phyloP scores from a whole-genome alignment of 306 rosid species.

The Carpinus fangiana region DNA sequence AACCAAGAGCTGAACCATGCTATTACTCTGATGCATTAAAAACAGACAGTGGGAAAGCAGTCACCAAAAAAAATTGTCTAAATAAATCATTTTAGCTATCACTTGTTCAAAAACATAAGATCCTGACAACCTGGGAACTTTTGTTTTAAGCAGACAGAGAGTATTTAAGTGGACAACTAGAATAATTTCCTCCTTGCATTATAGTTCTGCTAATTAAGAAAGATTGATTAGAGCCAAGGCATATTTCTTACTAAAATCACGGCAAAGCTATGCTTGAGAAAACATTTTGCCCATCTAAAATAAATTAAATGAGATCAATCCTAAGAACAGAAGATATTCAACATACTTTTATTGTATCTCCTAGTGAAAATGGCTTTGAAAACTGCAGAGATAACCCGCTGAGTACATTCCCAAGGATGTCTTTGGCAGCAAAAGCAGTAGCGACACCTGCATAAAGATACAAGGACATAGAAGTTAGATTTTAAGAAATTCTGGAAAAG shows the following conservation, averaged over 20 bases:
- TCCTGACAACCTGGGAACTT: neutral
- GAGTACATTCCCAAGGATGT: constrained; percentile 81
- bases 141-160: neutral
- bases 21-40: neutral
- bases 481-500: neutral
- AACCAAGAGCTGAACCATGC: neutral
- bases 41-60: neutral
- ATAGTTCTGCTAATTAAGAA: neutral
- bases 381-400: constrained; percentile 91
- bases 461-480: constrained; percentile 20
- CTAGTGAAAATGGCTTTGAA: constrained; percentile 85
- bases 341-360: constrained; percentile 91
- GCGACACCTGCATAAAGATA: constrained; percentile 72
- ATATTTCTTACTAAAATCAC: neutral
- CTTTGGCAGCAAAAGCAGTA: constrained; percentile 87
- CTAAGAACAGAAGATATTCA: neutral
- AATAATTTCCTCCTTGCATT: neutral
- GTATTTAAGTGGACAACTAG: neutral
- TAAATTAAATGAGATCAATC: neutral
- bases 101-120: neutral
- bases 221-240: neutral
- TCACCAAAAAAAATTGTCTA: neutral
- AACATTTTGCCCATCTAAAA: neutral
- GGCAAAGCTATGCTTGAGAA: neutral
- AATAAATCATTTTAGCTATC: neutral